These are phyloP conservation scores for Lenwebbia sp. DNA, from an alignment of 345 rosid species.

Conservation along the genomic window DNA sequence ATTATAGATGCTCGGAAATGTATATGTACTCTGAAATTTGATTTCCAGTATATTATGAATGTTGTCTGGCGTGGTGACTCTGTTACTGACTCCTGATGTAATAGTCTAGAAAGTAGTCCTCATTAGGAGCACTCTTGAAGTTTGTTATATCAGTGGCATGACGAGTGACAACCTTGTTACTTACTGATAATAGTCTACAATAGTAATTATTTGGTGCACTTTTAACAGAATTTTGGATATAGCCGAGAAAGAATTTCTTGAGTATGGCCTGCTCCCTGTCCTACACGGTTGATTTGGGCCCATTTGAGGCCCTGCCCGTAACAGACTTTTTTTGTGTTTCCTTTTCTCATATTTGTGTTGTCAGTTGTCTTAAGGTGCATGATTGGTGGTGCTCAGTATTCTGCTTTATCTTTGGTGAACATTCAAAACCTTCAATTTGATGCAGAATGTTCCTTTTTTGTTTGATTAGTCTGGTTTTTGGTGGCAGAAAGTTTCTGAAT, in stretches of 20 bases:
- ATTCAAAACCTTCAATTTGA: background rate
- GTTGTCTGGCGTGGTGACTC: background rate
- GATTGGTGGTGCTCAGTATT: background rate
- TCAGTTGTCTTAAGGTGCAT: background rate
- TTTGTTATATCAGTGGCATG: background rate
- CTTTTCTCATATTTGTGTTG: background rate
- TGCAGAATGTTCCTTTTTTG: background rate
- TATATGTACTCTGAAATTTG: background rate
- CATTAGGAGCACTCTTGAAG: background rate
- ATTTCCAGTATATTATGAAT: background rate
- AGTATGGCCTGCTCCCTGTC: background rate
- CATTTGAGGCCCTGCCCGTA: background rate
- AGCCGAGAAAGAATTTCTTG: background rate
- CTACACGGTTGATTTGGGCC: background rate
- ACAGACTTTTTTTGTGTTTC: background rate
- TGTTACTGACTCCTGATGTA: background rate
- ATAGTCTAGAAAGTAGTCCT: background rate
- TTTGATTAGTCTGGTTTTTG: slow-evolving; percentile 4
- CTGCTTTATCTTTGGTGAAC: background rate
- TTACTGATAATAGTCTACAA: background rate
- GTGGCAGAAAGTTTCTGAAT: slow-evolving; percentile 72
- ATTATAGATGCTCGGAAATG: background rate
- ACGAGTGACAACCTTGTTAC: background rate
- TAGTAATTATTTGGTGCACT: background rate
- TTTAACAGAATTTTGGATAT: background rate